Conservation (phyloP, 108 stramenopile genomes). For the Nitzschia palea region DNA sequence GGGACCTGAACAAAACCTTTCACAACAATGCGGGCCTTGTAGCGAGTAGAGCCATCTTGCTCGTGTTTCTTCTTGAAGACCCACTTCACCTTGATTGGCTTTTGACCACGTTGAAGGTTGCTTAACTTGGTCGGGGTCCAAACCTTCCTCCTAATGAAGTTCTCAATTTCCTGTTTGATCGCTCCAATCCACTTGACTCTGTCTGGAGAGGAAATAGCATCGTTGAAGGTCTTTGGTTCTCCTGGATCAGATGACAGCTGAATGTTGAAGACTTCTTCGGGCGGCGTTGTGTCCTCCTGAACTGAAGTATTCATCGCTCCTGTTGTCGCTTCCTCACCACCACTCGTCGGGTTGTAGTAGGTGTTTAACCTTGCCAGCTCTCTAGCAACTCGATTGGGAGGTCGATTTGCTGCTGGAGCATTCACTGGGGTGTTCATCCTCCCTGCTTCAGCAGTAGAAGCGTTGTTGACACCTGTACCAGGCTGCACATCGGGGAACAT, state of each 20-base stretch:
- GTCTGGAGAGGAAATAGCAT: slow-evolving; percentile 15
- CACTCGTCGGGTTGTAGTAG: no score
- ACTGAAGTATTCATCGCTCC: background rate
- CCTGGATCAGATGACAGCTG: slow-evolving; percentile 1
- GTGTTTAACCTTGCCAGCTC: slow-evolving; percentile 11
- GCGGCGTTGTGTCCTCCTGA: background rate
- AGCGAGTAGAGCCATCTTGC: background rate
- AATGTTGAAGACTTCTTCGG: background rate
- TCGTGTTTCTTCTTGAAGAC: slow-evolving; percentile 14
- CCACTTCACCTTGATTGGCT: slow-evolving; percentile 1
- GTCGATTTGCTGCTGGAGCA: slow-evolving; percentile 6
- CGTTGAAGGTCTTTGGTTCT: slow-evolving; percentile 17
- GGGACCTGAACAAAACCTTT: slow-evolving; percentile 13
- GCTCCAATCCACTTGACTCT: slow-evolving; percentile 1
- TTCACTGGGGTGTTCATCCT: slow-evolving; percentile 1
- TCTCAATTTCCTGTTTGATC: background rate
- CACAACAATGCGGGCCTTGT: background rate
- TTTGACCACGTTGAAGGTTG: background rate
- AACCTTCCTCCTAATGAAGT: background rate
- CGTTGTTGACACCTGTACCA: background rate
- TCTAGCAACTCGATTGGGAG: background rate
- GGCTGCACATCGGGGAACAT: background rate
- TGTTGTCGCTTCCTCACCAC: no score
- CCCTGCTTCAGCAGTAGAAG: background rate
- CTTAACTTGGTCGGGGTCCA: slow-evolving; percentile 1